These are phyloP conservation scores for Diplodia scrobiculata DNA, from an alignment of 2,329 filamentous ascomycete species.

Conservation along the genomic window DNA sequence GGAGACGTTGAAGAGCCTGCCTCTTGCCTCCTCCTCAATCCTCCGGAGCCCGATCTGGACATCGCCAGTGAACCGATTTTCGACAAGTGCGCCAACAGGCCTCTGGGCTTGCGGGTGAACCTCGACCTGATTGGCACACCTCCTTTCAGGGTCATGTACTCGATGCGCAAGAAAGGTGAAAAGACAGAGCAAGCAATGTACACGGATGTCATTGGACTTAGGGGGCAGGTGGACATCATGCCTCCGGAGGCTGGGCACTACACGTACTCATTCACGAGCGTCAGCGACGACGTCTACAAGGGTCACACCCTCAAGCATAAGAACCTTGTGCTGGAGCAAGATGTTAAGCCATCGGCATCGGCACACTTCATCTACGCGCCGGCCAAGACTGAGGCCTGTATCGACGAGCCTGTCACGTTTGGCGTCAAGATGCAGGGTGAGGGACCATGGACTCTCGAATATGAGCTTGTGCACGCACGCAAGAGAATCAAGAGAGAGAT, in stretches of 20 bases:
- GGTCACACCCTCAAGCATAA: conserved; percentile 57
- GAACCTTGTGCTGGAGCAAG: conserved; percentile 72
- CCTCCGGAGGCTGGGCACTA: conserved; percentile 82
- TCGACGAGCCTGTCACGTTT: conserved; percentile 76
- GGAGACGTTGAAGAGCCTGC: conserved; percentile 92
- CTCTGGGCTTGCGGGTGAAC: conserved; percentile 85
- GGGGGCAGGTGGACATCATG: conserved; percentile 81
- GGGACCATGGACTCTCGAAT: conserved; percentile 84
- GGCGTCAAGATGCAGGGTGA: conserved; percentile 78
- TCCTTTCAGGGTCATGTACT: conserved; percentile 82
- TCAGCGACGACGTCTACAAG: conserved; percentile 81
- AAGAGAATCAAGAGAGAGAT: conserved; percentile 72
- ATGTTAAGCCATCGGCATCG: conserved; percentile 88
- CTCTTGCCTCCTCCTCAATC: conserved; percentile 89
- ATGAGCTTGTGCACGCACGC: conserved; percentile 87
- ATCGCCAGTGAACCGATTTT: conserved; percentile 79
- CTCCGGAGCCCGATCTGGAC: conserved; percentile 77
- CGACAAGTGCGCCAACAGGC: conserved; percentile 92
- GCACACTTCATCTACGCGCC: conserved; percentile 66
- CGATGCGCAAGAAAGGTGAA: conserved; percentile 64
- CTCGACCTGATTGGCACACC: conserved; percentile 90
- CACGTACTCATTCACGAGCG: conserved; percentile 78
- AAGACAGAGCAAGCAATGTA: conserved; percentile 57
- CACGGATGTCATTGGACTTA: conserved; percentile 67
- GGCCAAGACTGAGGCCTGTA: conserved; percentile 68